These are phyloP conservation scores for Fusarium nanum DNA, from an alignment of 2,329 filamentous ascomycete species.

Conservation along the genomic window DNA sequence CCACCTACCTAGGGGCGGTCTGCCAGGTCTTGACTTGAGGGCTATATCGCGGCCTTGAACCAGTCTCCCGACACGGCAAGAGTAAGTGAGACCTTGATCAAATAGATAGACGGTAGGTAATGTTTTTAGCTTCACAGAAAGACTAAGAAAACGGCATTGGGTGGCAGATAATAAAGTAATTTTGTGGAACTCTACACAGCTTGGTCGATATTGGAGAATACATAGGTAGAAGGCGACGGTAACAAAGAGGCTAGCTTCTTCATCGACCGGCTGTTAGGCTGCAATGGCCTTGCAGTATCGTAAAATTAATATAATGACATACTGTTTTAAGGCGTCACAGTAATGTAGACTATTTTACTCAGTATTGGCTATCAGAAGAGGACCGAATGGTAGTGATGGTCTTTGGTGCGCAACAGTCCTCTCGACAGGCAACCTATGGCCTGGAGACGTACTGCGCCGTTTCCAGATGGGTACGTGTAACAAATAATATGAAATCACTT, in stretches of 20 bases:
- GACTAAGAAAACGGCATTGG: too few species aligned
- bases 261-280: background rate
- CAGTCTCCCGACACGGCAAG: background rate
- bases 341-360: too few species aligned
- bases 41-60: background rate
- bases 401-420: too few species aligned
- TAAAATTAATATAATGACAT: too few species aligned
- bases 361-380: too few species aligned
- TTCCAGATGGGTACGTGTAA: too few species aligned
- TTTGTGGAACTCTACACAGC: background rate
- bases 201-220: background rate
- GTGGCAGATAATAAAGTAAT: too few species aligned
- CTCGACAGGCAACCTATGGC: too few species aligned
- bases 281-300: background rate
- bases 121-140: background rate
- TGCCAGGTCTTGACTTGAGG: background rate
- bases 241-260: background rate
- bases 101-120: background rate
- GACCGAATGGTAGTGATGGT: too few species aligned
- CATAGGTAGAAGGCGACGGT: background rate
- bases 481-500: background rate
- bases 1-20: too few species aligned
- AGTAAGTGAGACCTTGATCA: background rate
- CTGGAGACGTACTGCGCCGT: too few species aligned
- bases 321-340: too few species aligned